phyloP scores from a whole-genome alignment of 257 asterid genomes.

The Avicennia marina region DNA sequence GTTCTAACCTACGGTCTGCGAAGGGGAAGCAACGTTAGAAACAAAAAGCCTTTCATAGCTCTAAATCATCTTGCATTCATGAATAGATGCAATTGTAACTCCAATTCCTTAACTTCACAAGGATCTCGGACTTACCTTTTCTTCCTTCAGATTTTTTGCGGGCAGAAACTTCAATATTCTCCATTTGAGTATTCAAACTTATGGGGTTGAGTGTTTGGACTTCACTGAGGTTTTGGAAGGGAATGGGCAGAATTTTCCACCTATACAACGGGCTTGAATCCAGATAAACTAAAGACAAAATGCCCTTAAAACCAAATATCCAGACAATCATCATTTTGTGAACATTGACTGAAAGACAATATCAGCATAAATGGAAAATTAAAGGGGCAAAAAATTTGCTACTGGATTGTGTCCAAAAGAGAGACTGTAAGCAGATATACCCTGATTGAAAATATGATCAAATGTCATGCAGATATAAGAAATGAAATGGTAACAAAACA shows the following conservation, averaged over 20 bases:
- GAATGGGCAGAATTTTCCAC: constrained; percentile 78
- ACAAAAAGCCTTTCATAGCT: background rate
- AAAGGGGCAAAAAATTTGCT: background rate
- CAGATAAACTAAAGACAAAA: constrained; percentile 71
- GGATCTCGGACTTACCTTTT: constrained; percentile 34
- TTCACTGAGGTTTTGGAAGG: constrained; percentile 56
- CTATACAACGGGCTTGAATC: constrained; percentile 51
- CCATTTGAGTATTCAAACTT: constrained; percentile 22
- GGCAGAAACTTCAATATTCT: constrained; percentile 21
- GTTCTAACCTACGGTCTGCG: constrained; percentile 47
- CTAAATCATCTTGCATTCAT: background rate
- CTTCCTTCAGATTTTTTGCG: constrained; percentile 20
- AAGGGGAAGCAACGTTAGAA: constrained; percentile 3
- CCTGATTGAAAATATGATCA: too few relatives aligned
- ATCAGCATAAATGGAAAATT: background rate
- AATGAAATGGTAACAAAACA: too few relatives aligned
- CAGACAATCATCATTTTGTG: background rate
- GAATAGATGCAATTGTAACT: too few relatives aligned
- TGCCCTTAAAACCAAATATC: constrained; percentile 58
- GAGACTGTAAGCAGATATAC: too few relatives aligned
- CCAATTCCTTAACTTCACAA: background rate
- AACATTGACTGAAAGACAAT: background rate
- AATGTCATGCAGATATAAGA: too few relatives aligned
- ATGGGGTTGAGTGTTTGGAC: constrained; percentile 32
- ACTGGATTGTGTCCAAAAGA: too few relatives aligned